Percentiles rank a stretch among this genome's conserved stretches.
These are phyloP conservation scores for Sanghuangporus sanghuang DNA, from an alignment of 1,284 basidiomycete species.

Conservation along the genomic window DNA sequence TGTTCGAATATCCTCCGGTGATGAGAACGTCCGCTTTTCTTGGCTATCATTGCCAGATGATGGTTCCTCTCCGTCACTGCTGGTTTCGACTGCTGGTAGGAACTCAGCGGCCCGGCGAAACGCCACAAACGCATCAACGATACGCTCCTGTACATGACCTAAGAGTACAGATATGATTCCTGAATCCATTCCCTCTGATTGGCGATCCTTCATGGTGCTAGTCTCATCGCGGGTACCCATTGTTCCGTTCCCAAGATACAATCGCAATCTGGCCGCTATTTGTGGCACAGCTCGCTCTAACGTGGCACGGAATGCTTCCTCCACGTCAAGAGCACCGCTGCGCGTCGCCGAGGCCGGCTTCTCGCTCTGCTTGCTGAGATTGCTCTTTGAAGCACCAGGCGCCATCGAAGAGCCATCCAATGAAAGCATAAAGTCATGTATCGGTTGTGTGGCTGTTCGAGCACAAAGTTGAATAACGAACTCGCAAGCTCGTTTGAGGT, in stretches of 20 bases:
- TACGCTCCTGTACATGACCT: constrained; percentile 69
- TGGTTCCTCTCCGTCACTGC: not conserved
- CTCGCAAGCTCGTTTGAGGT: constrained; percentile 79
- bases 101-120: constrained; percentile 45
- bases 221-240: not conserved
- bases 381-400: constrained; percentile 13
- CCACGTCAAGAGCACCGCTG: constrained; percentile 42
- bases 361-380: constrained; percentile 19
- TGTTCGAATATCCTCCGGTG: constrained; percentile 15
- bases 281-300: constrained; percentile 54
- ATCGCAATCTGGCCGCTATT: constrained; percentile 48
- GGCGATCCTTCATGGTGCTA: not conserved
- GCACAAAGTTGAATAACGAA: constrained; percentile 68
- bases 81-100: constrained; percentile 7
- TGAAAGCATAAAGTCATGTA: constrained; percentile 57
- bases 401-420: constrained; percentile 32
- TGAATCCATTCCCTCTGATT: not conserved
- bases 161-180: constrained; percentile 74
- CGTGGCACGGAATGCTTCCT: constrained; percentile 46
- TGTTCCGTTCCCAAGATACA: constrained; percentile 72
- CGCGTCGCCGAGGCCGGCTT: constrained; percentile 30
- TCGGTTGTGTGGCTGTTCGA: constrained; percentile 38
- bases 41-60: not conserved
- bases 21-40: not conserved
- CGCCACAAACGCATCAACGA: constrained; percentile 66